Evolutionary conservation across 1,284 basidiomycete genomes (phyloP).

Genomic region (Ganoderma lucidum): DNA sequence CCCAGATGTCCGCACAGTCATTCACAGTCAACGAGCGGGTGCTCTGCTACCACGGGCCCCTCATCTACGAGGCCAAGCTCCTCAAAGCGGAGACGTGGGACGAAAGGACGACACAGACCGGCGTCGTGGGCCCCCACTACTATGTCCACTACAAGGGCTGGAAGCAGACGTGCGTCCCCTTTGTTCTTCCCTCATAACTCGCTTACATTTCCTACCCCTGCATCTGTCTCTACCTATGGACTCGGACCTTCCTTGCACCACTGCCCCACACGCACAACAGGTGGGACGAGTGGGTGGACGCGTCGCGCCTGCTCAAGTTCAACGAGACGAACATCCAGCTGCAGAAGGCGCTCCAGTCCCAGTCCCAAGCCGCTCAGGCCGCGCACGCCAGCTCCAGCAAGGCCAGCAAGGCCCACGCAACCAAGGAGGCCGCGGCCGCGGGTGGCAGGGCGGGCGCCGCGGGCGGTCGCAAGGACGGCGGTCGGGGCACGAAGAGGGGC

Average conservation of each 20-base stretch:
- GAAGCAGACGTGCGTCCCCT: conserved; percentile 89
- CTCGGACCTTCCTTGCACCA: neutral
- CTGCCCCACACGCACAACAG: conserved; percentile 48
- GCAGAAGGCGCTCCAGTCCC: conserved; percentile 63
- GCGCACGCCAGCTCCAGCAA: conserved; percentile 36
- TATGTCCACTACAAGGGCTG: conserved; percentile 99
- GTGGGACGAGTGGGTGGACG: conserved; percentile 99
- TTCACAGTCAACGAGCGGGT: conserved; percentile 79
- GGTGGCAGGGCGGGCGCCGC: conserved; percentile 32
- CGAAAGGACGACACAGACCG: conserved; percentile 72
- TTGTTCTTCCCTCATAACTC: neutral
- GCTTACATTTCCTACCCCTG: neutral
- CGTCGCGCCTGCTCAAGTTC: conserved; percentile 83
- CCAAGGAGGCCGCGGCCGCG: conserved; percentile 45
- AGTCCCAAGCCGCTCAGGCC: conserved; percentile 39
- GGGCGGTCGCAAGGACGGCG: conserved; percentile 50
- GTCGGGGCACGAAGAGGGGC: conserved; percentile 66
- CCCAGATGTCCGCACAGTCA: conserved; percentile 32
- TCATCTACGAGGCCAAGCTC: conserved; percentile 96
- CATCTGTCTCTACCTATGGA: neutral
- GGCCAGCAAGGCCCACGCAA: conserved; percentile 43
- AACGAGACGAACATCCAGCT: conserved; percentile 87
- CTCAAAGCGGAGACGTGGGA: conserved; percentile 84
- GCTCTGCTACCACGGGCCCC: conserved; percentile 92
- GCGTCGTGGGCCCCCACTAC: conserved; percentile 83